Conservation (phyloP, 2,329 filamentous ascomycete species). For the Paraphaeosphaeria minitans region DNA sequence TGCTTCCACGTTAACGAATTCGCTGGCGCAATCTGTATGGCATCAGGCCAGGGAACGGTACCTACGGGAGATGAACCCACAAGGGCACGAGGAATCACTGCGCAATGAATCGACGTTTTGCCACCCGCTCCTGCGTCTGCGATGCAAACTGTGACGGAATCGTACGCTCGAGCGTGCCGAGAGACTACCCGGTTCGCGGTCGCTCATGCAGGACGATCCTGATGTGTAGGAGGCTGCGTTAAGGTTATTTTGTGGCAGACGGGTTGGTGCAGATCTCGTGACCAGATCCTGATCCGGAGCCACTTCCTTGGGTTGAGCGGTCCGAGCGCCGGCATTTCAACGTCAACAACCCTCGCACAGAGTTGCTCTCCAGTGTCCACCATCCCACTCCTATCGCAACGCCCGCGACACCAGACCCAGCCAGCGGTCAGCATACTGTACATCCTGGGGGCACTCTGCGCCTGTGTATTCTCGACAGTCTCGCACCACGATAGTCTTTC, state of each 20-base stretch:
- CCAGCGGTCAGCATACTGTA: not conserved
- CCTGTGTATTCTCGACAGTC: not conserved
- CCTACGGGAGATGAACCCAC: slow-evolving; percentile 13
- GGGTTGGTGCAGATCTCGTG: slow-evolving; percentile 23
- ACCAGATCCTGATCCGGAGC: slow-evolving; percentile 15
- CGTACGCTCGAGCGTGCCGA: not conserved
- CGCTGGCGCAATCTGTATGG: slow-evolving; percentile 23
- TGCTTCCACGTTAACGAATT: slow-evolving; percentile 9
- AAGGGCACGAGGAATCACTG: slow-evolving; percentile 25
- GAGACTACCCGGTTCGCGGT: slow-evolving; percentile 7
- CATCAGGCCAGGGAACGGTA: slow-evolving; percentile 14
- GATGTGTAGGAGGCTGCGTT: slow-evolving; percentile 35
- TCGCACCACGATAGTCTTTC: not conserved
- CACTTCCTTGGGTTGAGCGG: not conserved
- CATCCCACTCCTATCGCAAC: not conserved
- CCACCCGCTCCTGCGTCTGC: slow-evolving; percentile 6
- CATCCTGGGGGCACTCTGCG: not conserved
- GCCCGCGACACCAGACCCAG: not conserved
- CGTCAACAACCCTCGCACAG: not conserved
- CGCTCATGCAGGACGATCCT: slow-evolving; percentile 30
- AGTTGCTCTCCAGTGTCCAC: not conserved
- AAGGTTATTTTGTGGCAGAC: slow-evolving; percentile 32
- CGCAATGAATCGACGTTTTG: slow-evolving; percentile 26
- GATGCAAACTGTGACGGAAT: not conserved
- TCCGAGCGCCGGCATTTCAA: not conserved